phyloP scores from a whole-genome alignment of 2,329 filamentous ascomycete genomes.

The Fusarium napiforme region DNA sequence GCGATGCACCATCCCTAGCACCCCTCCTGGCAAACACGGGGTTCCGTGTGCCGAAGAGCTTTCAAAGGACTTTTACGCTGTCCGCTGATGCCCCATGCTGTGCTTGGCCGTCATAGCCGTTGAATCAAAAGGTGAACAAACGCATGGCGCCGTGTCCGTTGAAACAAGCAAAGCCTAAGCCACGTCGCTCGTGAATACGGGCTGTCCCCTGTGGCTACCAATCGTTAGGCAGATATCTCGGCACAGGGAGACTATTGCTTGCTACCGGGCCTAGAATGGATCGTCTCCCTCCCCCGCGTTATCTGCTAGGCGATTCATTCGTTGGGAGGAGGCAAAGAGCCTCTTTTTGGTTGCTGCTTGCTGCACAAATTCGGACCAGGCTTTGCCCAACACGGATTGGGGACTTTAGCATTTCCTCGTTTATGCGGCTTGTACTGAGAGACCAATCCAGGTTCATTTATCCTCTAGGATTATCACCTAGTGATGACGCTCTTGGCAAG shows the following conservation, averaged over 20 bases:
- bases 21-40: constrained; percentile 20
- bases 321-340: constrained; percentile 17
- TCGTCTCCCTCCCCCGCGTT: constrained; percentile 20
- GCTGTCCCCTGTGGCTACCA: constrained; percentile 29
- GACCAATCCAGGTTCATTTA: constrained; percentile 11
- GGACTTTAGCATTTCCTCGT: constrained; percentile 19
- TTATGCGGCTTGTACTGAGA: constrained; percentile 24
- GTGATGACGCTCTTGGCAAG: constrained; percentile 24
- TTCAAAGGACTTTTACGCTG: not conserved
- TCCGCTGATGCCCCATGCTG: not conserved
- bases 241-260: constrained; percentile 27
- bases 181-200: constrained; percentile 39
- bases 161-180: constrained; percentile 30
- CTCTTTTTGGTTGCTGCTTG: constrained; percentile 26
- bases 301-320: constrained; percentile 19
- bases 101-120: not conserved
- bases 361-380: constrained; percentile 8
- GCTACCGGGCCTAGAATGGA: constrained; percentile 15
- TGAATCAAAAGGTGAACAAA: constrained; percentile 25
- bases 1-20: constrained; percentile 10
- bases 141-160: constrained; percentile 16
- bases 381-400: constrained; percentile 11
- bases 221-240: constrained; percentile 25
- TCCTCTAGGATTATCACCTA: not conserved
- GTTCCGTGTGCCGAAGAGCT: not conserved